phyloP scores from a whole-genome alignment of 148 eudicot species.

The Vaccinium myrtillus region DNA sequence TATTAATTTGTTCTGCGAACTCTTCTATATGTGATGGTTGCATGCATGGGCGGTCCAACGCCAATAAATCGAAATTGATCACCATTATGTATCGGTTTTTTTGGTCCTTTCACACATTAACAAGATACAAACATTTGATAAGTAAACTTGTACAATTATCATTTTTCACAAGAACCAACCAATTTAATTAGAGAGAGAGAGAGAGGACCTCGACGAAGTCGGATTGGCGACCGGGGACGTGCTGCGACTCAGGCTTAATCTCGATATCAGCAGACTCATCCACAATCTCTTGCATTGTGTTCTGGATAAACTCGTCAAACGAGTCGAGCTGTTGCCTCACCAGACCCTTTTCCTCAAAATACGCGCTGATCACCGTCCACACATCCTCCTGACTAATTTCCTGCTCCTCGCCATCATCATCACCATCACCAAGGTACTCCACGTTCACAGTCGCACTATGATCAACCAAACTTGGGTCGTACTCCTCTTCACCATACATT shows the following conservation, averaged over 20 bases:
- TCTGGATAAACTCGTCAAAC: slow-evolving; percentile 91
- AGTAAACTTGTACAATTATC: background rate
- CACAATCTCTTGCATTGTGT: slow-evolving; percentile 96
- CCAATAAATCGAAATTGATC: too few relatives aligned
- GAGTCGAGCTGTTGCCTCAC: slow-evolving; percentile 92
- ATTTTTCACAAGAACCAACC: background rate
- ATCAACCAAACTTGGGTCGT: slow-evolving; percentile 12
- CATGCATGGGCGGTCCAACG: too few relatives aligned
- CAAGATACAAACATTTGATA: background rate
- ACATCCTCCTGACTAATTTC: slow-evolving; percentile 93
- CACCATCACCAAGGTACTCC: background rate
- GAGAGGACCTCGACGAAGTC: slow-evolving; percentile 77
- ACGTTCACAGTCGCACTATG: background rate
- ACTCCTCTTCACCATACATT: slow-evolving; percentile 15
- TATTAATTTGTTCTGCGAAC: too few relatives aligned
- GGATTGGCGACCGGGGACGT: slow-evolving; percentile 73
- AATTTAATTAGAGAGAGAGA: background rate
- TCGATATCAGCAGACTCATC: slow-evolving; percentile 86
- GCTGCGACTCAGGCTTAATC: slow-evolving; percentile 93
- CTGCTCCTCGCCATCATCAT: slow-evolving; percentile 41
- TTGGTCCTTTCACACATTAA: background rate
- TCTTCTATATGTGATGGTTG: too few relatives aligned
- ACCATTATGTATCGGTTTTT: too few relatives aligned
- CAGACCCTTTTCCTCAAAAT: slow-evolving; percentile 84
- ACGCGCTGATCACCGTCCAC: slow-evolving; percentile 93